Base-by-base conservation (phyloP, 331 rosid genomes). In the Stylosanthes scabra region DNA sequence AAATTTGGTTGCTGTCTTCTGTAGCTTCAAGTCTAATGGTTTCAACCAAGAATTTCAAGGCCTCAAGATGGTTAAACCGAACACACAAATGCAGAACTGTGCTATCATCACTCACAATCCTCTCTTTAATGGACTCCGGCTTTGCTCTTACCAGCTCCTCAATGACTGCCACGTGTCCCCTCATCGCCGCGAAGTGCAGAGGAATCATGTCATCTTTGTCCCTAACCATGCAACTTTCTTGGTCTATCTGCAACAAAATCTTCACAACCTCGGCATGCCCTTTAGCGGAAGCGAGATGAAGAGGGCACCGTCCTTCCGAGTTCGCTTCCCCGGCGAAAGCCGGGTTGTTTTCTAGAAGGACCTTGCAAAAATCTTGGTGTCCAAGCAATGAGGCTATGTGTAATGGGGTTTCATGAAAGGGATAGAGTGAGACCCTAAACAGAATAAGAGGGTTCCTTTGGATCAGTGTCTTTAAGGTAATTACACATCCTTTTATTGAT, bases 381-480 rank as follows among this genome's bases (percentile, higher is more conserved):
- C 74, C 74, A 54, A 39, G 64, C 74, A 37, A 55, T 39, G 64
- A 9, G 7, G 74, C 74, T 16, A 55, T 11, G 63, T 51, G 61
- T 34, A 68, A 68, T 14, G 61, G 46, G 49, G 72, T 68, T n/a
- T 54, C 69, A 11, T 9, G 20, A 54, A 8, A 44, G 37, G 69
- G 55, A 11, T 8, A 63, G 69, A 63, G 69, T 15, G 68, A 63
- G 10, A 63, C 55, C 9, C 11, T 42, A 39, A 3, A 20, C 4
- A 63, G 69, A 27, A 20, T 56, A 9, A 42, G 68, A 15, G 68
- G 68, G 54, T 42, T 29, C 34, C 28, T 55, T 9, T 55, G 31
- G 60, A 25, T 16, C 9, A 63, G 15, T 9, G 54, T 15, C 15
- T 63, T 63, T 16, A 63, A 41, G 37, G 37, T 16, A 5, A 42